phyloP scores from a whole-genome alignment of 306 rosid species.

The Myrica gale region DNA sequence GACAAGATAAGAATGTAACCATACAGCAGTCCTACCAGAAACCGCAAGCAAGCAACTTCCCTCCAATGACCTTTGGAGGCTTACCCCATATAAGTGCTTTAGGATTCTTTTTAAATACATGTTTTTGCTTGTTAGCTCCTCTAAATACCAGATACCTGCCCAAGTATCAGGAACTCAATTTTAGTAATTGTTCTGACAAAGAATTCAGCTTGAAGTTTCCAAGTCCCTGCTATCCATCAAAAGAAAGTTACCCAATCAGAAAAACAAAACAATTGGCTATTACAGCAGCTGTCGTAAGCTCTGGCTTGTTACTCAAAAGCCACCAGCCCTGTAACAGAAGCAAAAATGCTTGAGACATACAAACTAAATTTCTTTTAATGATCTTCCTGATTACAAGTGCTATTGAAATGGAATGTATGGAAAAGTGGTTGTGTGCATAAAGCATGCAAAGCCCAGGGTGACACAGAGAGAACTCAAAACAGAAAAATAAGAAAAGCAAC shows the following conservation, averaged over 20 bases:
- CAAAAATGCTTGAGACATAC: constrained; percentile 23
- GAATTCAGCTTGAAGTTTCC: background rate
- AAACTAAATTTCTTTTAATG: background rate
- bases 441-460: background rate
- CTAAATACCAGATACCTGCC: constrained; percentile 84
- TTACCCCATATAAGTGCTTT: constrained; percentile 88
- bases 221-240: constrained; percentile 6
- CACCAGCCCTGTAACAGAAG: constrained; percentile 79
- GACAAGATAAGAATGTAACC: constrained; percentile 6
- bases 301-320: constrained; percentile 73
- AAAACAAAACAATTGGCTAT: constrained; percentile 78
- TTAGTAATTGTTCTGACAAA: background rate
- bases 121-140: constrained; percentile 99
- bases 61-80: constrained; percentile 82
- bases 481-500: background rate
- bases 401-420: constrained; percentile 10
- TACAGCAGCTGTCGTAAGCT: constrained; percentile 53
- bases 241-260: constrained; percentile 68
- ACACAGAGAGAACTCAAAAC: too few relatives aligned
- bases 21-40: constrained; percentile 67
- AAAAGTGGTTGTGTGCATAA: constrained; percentile 1
- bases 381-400: constrained; percentile 7
- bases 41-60: constrained; percentile 95
- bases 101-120: constrained; percentile 78
- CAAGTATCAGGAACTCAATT: constrained; percentile 2